phyloP scores from a whole-genome alignment of 345 rosid genomes.

The Tarenaya hassleriana region DNA sequence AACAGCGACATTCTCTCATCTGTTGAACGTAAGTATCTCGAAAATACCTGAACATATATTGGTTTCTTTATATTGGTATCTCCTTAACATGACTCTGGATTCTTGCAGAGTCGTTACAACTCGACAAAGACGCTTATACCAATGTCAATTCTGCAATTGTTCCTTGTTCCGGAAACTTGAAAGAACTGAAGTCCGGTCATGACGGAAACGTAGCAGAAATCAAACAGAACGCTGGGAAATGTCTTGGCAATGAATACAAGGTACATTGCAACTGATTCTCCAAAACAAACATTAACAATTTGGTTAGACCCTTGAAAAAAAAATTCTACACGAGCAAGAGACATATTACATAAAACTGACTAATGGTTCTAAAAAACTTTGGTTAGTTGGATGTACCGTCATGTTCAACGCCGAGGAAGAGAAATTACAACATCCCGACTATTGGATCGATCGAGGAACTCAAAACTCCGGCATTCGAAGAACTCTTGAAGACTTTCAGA shows the following conservation, averaged over 20 bases:
- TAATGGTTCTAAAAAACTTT: too few relatives aligned
- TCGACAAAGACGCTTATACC: constrained; percentile 68
- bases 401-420: constrained; percentile 84
- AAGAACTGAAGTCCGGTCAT: constrained; percentile 72
- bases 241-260: constrained; percentile 71
- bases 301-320: too few relatives aligned
- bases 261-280: too few relatives aligned
- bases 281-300: too few relatives aligned
- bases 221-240: constrained; percentile 70
- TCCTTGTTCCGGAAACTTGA: constrained; percentile 69
- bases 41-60: background rate
- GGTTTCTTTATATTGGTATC: background rate
- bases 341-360: too few relatives aligned
- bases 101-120: constrained; percentile 73
- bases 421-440: constrained; percentile 68
- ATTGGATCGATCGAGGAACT: constrained; percentile 77
- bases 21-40: constrained; percentile 57
- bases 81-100: background rate
- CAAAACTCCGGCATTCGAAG: constrained; percentile 84
- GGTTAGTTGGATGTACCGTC: constrained; percentile 89
- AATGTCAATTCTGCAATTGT: constrained; percentile 63
- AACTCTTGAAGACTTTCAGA: constrained; percentile 61
- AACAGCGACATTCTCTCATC: constrained; percentile 55
- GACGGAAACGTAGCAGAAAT: constrained; percentile 65
- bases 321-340: too few relatives aligned